These are phyloP conservation scores for Cicer yamashitae DNA, from an alignment of 306 rosid genomes.

Conservation along the genomic window DNA sequence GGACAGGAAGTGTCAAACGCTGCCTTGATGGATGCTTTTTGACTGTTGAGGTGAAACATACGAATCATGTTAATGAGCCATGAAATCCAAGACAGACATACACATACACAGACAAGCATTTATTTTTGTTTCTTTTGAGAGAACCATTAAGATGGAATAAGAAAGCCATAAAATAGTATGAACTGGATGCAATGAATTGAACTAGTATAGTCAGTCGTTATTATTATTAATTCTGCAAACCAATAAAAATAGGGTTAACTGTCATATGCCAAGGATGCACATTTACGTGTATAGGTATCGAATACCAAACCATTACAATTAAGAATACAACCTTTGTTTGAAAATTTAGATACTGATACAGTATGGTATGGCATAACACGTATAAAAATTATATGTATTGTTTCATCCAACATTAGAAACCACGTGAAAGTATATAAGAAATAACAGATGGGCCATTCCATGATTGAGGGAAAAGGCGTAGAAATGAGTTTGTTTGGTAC, in stretches of 20 bases:
- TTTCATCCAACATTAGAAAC: background rate
- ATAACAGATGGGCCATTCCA: background rate
- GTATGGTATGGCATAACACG: too few species aligned
- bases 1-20: conserved; percentile 83
- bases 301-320: background rate
- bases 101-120: conserved; percentile 10
- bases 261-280: background rate
- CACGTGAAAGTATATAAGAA: background rate
- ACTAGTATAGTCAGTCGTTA: background rate
- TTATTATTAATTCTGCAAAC: conserved; percentile 17
- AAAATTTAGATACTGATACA: background rate
- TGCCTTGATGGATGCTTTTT: conserved; percentile 85
- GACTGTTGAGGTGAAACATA: conserved; percentile 65
- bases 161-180: conserved; percentile 20
- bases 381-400: too few species aligned
- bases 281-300: background rate
- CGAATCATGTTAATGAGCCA: conserved; percentile 45
- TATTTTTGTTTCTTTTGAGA: background rate
- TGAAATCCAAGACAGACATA: conserved; percentile 28
- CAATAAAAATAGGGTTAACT: background rate
- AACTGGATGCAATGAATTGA: conserved; percentile 33
- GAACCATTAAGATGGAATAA: conserved; percentile 26
- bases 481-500: background rate
- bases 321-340: background rate
- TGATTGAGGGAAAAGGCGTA: background rate